Evolutionary conservation across 1,284 basidiomycete genomes (phyloP), one percentile per base, ranked within the genome.

Genomic region (Ganoderma sp.): DNA sequence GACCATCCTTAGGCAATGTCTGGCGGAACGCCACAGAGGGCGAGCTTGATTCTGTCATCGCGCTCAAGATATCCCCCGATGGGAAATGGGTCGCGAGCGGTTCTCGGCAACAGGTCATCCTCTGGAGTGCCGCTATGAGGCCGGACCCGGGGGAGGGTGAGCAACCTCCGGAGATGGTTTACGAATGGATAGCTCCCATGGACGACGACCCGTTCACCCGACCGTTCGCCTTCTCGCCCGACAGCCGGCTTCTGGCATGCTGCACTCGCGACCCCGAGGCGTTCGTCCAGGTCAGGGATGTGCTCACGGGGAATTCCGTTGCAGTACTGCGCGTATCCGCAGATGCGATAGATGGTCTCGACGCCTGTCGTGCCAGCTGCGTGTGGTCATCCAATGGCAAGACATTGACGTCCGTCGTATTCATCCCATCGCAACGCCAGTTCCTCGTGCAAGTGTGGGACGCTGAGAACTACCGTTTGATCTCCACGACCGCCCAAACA

Each of bases 281-380:
- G 52, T 56, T 56, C 28, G 5, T 56, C 32, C 52, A 56, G 32
- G 52, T 56, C 28, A 56, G 52, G 52, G 28, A 56, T 17, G 52
- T 56, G 7, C 4, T 28, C 28, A 32, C 52, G 52, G 52, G 52
- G 15, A 32, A 8, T 5, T 28, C 9, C 7, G 28, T 56, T 8
- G 52, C 52, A 28, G 52, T 17, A 15, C 32, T 15, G 3, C 28
- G 52, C 52, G 52, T 17, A 34, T 17, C 52, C 17, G 28, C 15
- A 34, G 52, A 6, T 15, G 52, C 28, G 15, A 32, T 32, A 17
- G 28, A 56, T 52, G 22, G 48, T 5, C 22, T 52, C 28, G 17
- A 17, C 25, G 25, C 12, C 28, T 56, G 52, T 34, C 52, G 52
- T 2, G 52, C 52, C 28, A 56, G 28, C 52, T 56, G 52, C 9